Evolutionary conservation across 2,329 filamentous ascomycete species (phyloP).

Genomic region (Pseudogymnoascus sp.): DNA sequence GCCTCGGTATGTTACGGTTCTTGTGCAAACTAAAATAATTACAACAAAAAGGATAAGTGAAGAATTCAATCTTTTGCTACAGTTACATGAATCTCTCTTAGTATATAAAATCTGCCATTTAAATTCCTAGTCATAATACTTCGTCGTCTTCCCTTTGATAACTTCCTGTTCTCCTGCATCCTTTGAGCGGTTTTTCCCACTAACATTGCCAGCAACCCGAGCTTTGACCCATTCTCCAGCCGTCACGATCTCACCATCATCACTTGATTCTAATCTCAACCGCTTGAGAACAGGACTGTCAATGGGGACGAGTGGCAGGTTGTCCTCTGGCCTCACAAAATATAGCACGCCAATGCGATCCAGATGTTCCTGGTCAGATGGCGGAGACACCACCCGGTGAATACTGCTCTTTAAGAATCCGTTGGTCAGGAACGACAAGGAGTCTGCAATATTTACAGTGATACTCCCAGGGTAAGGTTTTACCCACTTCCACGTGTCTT

Average conservation of each 20-base stretch:
- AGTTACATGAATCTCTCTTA: background rate
- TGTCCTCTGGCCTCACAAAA: constrained; percentile 29
- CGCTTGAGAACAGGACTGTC: constrained; percentile 25
- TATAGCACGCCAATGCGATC: constrained; percentile 38
- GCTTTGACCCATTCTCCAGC: constrained; percentile 37
- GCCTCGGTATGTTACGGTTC: background rate
- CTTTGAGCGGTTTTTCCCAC: background rate
- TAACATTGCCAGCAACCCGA: constrained; percentile 19
- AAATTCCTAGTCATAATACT: background rate
- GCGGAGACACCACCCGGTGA: constrained; percentile 31
- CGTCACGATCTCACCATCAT: constrained; percentile 33
- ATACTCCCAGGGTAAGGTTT: too few relatives aligned
- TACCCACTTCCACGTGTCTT: too few relatives aligned
- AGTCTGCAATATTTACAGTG: too few relatives aligned
- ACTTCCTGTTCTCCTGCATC: background rate
- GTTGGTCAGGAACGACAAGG: too few relatives aligned
- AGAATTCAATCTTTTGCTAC: background rate
- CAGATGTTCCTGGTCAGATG: constrained; percentile 29
- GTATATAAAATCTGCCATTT: background rate
- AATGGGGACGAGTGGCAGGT: constrained; percentile 20
- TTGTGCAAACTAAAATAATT: background rate
- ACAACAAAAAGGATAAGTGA: background rate
- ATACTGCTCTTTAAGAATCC: constrained; percentile 24
- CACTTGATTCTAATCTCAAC: constrained; percentile 19
- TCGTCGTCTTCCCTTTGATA: background rate